A percentile compares a stretch with the other conserved stretches of the same genome.
These are phyloP conservation scores for Miscanthus lutarioriparius DNA, from an alignment of 176 grass and related monocot genomes.

Conservation along the genomic window DNA sequence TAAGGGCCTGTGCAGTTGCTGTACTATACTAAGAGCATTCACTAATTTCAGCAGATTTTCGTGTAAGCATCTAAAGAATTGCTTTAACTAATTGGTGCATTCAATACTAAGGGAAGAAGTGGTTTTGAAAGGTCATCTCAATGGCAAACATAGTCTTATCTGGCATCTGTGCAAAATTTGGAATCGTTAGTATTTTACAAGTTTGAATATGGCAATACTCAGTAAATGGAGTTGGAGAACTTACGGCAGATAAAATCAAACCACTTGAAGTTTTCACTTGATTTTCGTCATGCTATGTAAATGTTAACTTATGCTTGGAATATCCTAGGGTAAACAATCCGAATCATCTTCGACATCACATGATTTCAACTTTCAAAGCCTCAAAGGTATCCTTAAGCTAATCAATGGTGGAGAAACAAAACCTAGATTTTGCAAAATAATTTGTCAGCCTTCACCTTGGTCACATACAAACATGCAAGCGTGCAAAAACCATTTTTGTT, in stretches of 20 bases:
- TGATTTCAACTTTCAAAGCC: not conserved
- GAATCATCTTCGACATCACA: not conserved
- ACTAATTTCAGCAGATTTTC: not conserved
- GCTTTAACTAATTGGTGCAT: not conserved
- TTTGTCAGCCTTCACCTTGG: not conserved
- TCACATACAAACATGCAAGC: not conserved
- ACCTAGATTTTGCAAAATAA: slow-evolving; percentile 1
- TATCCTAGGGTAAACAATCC: not conserved
- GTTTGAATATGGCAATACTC: slow-evolving; percentile 1
- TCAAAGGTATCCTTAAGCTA: slow-evolving; percentile 11
- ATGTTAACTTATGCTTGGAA: slow-evolving; percentile 23
- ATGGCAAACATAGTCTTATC: not conserved
- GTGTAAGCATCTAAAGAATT: not conserved
- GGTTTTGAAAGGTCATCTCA: not conserved
- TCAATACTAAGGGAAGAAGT: not conserved
- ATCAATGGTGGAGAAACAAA: not conserved
- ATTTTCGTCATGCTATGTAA: not conserved
- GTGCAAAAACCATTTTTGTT: slow-evolving; percentile 14
- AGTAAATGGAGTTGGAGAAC: not conserved
- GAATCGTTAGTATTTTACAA: slow-evolving; percentile 5
- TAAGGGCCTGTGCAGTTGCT: not conserved
- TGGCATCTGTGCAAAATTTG: not conserved
- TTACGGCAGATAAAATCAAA: not conserved
- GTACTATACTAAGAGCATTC: not conserved
- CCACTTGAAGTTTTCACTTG: slow-evolving; percentile 21